Conservation (phyloP, 331 rosid genomes). For the Acacia pycnantha region DNA sequence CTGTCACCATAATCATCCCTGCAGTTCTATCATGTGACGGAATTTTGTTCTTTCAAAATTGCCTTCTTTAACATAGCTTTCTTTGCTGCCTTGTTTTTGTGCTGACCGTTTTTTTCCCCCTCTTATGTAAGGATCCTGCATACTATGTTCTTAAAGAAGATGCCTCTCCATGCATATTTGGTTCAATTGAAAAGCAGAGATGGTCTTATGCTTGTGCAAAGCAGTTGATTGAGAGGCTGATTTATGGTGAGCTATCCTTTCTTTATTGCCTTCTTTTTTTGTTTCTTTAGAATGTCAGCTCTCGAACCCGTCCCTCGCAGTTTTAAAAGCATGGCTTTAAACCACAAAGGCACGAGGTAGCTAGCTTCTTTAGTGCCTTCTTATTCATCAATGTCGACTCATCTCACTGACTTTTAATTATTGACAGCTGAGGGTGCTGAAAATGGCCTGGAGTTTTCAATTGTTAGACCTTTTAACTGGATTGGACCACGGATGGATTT, state of each 20-base stretch:
- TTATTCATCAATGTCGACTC: neutral
- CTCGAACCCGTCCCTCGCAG: too few species aligned
- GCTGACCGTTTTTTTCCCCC: constrained; percentile 5
- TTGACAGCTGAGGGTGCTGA: constrained; percentile 97
- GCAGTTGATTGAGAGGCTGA: constrained; percentile 96
- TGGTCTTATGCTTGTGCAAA: constrained; percentile 99
- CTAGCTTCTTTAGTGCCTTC: neutral
- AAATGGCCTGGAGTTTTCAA: constrained; percentile 86
- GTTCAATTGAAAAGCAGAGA: constrained; percentile 91
- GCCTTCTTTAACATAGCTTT: neutral
- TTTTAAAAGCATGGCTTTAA: too few species aligned
- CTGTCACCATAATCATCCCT: neutral
- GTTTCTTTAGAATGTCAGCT: too few species aligned
- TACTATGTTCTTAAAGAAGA: constrained; percentile 90
- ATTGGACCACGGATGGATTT: constrained; percentile 99
- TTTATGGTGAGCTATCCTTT: constrained; percentile 62
- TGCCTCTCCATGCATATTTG: constrained; percentile 90
- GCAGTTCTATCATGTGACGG: neutral
- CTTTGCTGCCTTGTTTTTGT: constrained; percentile 7
- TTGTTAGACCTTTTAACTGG: constrained; percentile 97
- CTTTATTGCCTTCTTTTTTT: neutral
- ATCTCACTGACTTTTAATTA: constrained; percentile 14
- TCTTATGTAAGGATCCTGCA: constrained; percentile 71
- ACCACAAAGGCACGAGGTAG: too few species aligned
- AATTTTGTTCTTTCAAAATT: neutral